Conservation (phyloP, 202 grass and related monocot species). For the Cymbopogon flexuosus region DNA sequence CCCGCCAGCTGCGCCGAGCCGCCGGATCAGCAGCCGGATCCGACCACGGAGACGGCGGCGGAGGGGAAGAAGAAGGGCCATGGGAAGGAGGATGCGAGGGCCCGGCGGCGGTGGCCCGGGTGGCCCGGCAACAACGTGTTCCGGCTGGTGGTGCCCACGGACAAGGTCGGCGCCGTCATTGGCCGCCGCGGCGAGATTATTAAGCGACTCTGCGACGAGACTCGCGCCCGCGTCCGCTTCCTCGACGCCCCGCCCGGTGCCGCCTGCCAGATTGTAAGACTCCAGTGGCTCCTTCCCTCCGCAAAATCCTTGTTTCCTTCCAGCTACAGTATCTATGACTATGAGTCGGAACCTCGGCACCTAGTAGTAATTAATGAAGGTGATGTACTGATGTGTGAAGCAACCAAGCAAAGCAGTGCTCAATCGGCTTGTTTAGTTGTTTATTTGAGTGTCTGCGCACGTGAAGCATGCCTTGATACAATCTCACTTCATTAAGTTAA, state of each 20-base stretch:
- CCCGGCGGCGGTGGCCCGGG: slow-evolving; percentile 1
- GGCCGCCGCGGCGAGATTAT: slow-evolving; percentile 60
- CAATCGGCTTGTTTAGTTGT: neutral
- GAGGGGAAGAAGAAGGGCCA: neutral
- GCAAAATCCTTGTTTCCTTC: neutral
- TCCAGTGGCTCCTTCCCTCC: neutral
- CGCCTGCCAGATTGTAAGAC: slow-evolving; percentile 47
- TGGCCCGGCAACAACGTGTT: slow-evolving; percentile 65
- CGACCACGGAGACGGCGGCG: neutral
- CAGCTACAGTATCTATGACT: neutral
- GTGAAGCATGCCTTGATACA: neutral
- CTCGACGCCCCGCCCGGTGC: slow-evolving; percentile 44
- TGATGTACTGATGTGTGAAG: neutral
- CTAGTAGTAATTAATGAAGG: neutral
- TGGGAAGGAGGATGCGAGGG: neutral
- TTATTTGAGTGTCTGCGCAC: neutral
- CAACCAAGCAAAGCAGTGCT: neutral
- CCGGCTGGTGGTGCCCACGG: slow-evolving; percentile 56
- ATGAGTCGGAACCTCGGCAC: neutral
- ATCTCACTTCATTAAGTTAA: neutral
- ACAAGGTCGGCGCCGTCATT: slow-evolving; percentile 68
- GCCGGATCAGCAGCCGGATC: neutral
- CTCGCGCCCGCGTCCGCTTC: slow-evolving; percentile 61
- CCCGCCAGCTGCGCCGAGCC: neutral
- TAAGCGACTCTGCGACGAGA: slow-evolving; percentile 65